phyloP scores from a whole-genome alignment of 176 grass and related monocot genomes.

The Chrysopogon serrulatus region DNA sequence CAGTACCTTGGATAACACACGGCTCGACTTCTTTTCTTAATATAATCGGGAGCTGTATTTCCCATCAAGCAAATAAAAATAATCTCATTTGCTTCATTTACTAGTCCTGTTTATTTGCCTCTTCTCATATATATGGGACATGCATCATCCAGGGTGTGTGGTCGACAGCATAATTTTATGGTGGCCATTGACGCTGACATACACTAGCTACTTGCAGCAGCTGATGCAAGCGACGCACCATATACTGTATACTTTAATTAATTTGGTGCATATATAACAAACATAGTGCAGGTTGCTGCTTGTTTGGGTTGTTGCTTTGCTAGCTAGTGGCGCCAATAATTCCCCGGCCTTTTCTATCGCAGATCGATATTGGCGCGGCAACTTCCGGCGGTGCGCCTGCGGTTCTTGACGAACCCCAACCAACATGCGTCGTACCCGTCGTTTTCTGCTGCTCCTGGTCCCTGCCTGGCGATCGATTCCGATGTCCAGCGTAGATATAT shows the following conservation, averaged over 20 bases:
- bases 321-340: constrained; percentile 13
- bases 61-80: too few relatives aligned
- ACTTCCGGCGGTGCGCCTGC: constrained; percentile 19
- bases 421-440: background rate
- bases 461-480: background rate
- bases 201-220: background rate
- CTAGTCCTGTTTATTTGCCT: too few relatives aligned
- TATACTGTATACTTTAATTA: too few relatives aligned
- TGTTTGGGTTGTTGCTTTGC: background rate
- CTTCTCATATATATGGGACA: background rate
- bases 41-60: too few relatives aligned
- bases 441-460: background rate
- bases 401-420: constrained; percentile 16
- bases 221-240: constrained; percentile 3
- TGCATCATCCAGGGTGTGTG: background rate
- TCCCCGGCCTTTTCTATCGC: constrained; percentile 1
- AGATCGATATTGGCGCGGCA: constrained; percentile 20
- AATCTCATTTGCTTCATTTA: too few relatives aligned
- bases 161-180: constrained; percentile 21
- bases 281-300: background rate
- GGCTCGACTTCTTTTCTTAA: too few relatives aligned
- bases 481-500: background rate
- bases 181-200: background rate
- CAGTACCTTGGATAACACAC: too few relatives aligned
- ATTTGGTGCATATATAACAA: constrained; percentile 15